Conservation (phyloP, 306 rosid species). For the Trifolium repens region DNA sequence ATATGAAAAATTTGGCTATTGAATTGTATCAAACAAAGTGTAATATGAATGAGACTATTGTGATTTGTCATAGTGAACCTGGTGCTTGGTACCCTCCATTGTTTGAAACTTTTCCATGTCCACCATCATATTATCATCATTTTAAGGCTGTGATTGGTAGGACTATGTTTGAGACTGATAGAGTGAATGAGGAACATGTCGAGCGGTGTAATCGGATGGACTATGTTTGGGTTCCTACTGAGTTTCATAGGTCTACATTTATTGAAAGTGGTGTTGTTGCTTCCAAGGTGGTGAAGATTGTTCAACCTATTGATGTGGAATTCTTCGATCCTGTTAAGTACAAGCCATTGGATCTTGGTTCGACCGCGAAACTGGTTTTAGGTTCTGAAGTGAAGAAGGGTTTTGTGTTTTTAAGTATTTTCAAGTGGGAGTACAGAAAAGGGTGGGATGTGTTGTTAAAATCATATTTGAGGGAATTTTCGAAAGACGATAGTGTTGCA, state of each 20-base stretch:
- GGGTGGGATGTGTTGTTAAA: conserved; percentile 85
- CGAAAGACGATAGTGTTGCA: conserved; percentile 56
- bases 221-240: conserved; percentile 90
- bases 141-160: conserved; percentile 80
- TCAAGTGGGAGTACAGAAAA: conserved; percentile 91
- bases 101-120: conserved; percentile 76
- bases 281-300: conserved; percentile 76
- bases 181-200: conserved; percentile 64
- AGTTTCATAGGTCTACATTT: conserved; percentile 69
- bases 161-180: conserved; percentile 85
- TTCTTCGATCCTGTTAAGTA: conserved; percentile 72
- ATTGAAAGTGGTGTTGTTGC: conserved; percentile 78
- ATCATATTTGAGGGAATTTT: conserved; percentile 72
- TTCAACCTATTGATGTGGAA: conserved; percentile 84
- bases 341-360: conserved; percentile 59
- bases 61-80: conserved; percentile 86
- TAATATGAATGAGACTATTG: conserved; percentile 66
- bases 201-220: conserved; percentile 71
- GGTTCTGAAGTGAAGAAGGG: conserved; percentile 44
- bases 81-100: conserved; percentile 91
- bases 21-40: conserved; percentile 62
- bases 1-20: conserved; percentile 53
- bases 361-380: conserved; percentile 50
- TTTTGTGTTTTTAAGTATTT: conserved; percentile 74
- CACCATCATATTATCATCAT: conserved; percentile 62